Base-by-base conservation (phyloP, 2,329 filamentous ascomycete genomes). In the Immersiporthe knoxdaviesiana region DNA sequence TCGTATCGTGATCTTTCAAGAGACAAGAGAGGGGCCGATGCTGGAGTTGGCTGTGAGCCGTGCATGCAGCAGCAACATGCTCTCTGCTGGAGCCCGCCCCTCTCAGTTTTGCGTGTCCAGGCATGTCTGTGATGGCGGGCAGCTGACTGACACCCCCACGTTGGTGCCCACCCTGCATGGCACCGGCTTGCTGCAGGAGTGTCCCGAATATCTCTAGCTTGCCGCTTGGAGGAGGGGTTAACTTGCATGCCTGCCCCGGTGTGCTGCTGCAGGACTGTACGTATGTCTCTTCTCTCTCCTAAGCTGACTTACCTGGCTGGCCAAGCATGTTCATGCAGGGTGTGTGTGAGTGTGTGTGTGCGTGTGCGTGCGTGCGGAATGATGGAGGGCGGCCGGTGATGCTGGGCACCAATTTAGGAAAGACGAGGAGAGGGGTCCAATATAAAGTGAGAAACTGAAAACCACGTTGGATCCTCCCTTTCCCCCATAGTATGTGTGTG, bases 171-270 rank as follows among this genome's bases (percentile, higher is more conserved):
- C 41, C 63, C 44, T 68, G 27, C 64, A 66, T 60, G 54, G 58
- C 35, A 8, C 41, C 44, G 37, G 32, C 47, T 18, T n/a, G 47
- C 61, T 72, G 71, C 71, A 72, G 47, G 69, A 67, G 32, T 44
- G 62, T 39, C 66, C 69, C 61, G 65, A 69, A 69, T 62, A 47
- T 62, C 61, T 69, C 66, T 70, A 68, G 63, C 66, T 50, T 63
- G 16, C 44, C 24, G 32, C 44, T 47, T 4, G 44, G 7, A 21
- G 44, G 35, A 35, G 44, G 44, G n/a, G n/a, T n/a, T n/a, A 30
- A 27, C 35, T 3, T 65, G 35, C 37, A 59, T 58, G 54, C 35
- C 63, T 60, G 65, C 37, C 11, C 30, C 54, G 50, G n/a, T 67
- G 61, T 52, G 24, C 30, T 41, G 66, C 61, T 50, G 66, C 61